Conservation (phyloP, 2,329 filamentous ascomycete species). For the Ascochyta fabae region DNA sequence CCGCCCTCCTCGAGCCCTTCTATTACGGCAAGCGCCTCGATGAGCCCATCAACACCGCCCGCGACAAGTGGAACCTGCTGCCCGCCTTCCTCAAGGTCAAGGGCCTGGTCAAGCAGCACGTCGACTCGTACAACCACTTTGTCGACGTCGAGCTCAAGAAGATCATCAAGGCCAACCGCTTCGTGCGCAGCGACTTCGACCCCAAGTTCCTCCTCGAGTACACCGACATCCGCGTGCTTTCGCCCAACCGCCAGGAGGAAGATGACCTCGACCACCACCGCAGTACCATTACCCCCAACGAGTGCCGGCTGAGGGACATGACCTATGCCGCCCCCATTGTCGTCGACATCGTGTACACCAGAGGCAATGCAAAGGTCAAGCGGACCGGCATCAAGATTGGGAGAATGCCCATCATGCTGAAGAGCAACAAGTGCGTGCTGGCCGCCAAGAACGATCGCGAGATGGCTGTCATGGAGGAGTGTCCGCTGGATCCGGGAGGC, state of each 20-base stretch:
- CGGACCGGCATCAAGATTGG: slow-evolving; percentile 80
- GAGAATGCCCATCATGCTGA: slow-evolving; percentile 94
- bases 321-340: slow-evolving; percentile 96
- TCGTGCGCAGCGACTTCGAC: slow-evolving; percentile 89
- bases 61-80: slow-evolving; percentile 96
- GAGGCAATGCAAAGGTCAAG: slow-evolving; percentile 77
- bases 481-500: slow-evolving; percentile 91
- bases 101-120: slow-evolving; percentile 94
- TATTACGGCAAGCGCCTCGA: slow-evolving; percentile 72
- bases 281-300: slow-evolving; percentile 81
- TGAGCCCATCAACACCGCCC: slow-evolving; percentile 71
- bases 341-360: slow-evolving; percentile 88
- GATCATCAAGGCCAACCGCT: slow-evolving; percentile 89
- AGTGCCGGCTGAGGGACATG: slow-evolving; percentile 94
- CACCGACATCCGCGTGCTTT: slow-evolving; percentile 85
- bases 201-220: slow-evolving; percentile 91
- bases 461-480: slow-evolving; percentile 94
- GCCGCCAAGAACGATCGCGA: slow-evolving; percentile 81
- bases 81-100: slow-evolving; percentile 99
- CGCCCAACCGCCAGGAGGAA: slow-evolving; percentile 79
- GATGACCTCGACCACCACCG: slow-evolving; percentile 62
- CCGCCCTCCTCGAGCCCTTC: slow-evolving; percentile 71
- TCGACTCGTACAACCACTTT: slow-evolving; percentile 99
- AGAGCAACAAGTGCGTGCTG: slow-evolving; percentile 91
- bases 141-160: slow-evolving; percentile 96